These are phyloP conservation scores for Suillus alpinus DNA, from an alignment of 768 basidiomycete genomes.

Conservation along the genomic window DNA sequence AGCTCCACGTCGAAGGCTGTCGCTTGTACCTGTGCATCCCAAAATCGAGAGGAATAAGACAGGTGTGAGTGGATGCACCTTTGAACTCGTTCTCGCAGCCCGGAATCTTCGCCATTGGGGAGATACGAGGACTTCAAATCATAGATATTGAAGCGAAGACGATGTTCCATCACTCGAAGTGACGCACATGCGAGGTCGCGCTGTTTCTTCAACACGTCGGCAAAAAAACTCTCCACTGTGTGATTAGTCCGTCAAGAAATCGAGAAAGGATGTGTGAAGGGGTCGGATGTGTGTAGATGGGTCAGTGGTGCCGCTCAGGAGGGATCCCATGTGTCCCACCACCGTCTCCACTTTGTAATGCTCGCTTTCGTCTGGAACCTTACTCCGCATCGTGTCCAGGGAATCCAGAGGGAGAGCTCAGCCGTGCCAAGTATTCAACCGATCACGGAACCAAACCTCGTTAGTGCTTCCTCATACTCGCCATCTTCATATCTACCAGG, in stretches of 20 bases:
- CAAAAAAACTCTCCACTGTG: conserved; percentile 9
- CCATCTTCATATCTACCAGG: too few relatives aligned
- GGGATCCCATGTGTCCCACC: neutral
- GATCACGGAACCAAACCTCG: too few relatives aligned
- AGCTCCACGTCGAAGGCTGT: neutral
- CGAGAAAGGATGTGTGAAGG: conserved; percentile 26
- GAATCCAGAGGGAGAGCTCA: neutral
- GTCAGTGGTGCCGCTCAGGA: neutral
- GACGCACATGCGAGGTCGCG: conserved; percentile 17
- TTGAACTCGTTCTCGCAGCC: neutral
- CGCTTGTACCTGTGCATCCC: conserved; percentile 7
- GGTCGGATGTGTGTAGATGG: conserved; percentile 5
- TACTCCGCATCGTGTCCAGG: too few relatives aligned
- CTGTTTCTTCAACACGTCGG: conserved; percentile 13
- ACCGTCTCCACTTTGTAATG: neutral
- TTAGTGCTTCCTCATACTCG: too few relatives aligned
- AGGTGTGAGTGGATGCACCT: conserved; percentile 2
- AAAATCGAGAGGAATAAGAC: conserved; percentile 11
- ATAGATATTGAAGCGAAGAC: conserved; percentile 36
- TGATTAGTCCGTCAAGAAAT: conserved; percentile 17
- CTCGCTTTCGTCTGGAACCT: neutral
- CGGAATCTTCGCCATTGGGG: conserved; percentile 23
- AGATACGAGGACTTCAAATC: conserved; percentile 27
- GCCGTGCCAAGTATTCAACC: neutral
- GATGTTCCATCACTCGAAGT: conserved; percentile 25